Conservation (phyloP, 305 asterid species). For the Fraxinus xanthoxyloides region DNA sequence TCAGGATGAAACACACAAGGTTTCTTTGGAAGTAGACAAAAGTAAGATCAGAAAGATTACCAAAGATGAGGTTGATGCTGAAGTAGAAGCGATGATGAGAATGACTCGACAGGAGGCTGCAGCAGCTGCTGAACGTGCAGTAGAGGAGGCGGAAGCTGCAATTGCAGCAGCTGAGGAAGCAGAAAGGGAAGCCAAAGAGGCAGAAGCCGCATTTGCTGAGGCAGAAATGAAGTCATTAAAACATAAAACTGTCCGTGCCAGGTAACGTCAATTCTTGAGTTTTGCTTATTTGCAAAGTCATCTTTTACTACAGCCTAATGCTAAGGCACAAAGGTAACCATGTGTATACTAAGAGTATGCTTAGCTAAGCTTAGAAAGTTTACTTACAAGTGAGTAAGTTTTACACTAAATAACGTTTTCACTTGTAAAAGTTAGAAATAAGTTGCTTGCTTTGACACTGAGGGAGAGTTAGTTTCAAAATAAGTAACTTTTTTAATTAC, state of each 20-base stretch:
- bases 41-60: constrained; percentile 14
- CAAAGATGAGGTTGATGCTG: constrained; percentile 59
- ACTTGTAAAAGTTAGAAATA: not conserved
- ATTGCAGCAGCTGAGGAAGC: constrained; percentile 81
- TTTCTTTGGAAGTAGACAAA: not conserved
- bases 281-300: not conserved
- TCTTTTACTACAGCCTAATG: not conserved
- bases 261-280: constrained; percentile 39
- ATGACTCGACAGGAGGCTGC: constrained; percentile 82
- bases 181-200: constrained; percentile 86
- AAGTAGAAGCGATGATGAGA: constrained; percentile 68
- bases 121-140: constrained; percentile 76
- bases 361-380: not conserved
- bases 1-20: constrained; percentile 23
- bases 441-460: not conserved
- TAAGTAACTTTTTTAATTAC: not conserved
- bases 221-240: constrained; percentile 59
- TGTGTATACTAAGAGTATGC: not conserved
- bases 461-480: not conserved
- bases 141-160: constrained; percentile 37
- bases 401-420: not conserved
- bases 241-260: constrained; percentile 52
- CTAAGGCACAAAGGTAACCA: not conserved
- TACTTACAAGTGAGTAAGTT: not conserved
- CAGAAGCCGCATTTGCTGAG: constrained; percentile 83